Percentiles rank a stretch among this genome's conserved stretches.
Conservation (phyloP, 371 early-diverging fungal species). For the Mucor saturninus region DNA sequence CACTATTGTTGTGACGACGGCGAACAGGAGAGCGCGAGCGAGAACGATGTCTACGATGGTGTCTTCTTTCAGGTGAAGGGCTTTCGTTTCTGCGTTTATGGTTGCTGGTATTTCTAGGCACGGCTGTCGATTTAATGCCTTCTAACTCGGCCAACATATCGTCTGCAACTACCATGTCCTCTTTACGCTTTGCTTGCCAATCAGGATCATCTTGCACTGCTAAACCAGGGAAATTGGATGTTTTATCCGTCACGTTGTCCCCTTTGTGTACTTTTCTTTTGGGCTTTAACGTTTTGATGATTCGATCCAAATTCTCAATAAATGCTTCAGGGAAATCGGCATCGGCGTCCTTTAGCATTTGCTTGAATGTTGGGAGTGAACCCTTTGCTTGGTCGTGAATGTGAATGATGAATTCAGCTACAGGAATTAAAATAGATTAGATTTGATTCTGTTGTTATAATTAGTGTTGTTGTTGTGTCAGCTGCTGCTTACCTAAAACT, state of each 20-base stretch:
- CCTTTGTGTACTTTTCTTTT: slow-evolving; percentile 30
- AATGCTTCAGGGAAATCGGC: slow-evolving; percentile 89
- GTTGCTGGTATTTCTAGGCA: slow-evolving; percentile 7
- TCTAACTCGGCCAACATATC: slow-evolving; percentile 67
- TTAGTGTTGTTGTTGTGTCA: not conserved
- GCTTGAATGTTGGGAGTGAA: slow-evolving; percentile 71
- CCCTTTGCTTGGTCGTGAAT: slow-evolving; percentile 71
- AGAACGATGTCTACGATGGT: slow-evolving; percentile 24
- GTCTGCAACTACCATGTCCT: slow-evolving; percentile 50
- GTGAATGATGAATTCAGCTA: slow-evolving; percentile 82
- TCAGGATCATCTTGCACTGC: slow-evolving; percentile 71
- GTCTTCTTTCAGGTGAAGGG: slow-evolving; percentile 30
- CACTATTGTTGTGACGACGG: slow-evolving; percentile 10
- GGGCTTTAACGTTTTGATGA: slow-evolving; percentile 88
- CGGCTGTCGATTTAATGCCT: slow-evolving; percentile 35
- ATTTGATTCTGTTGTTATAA: not conserved
- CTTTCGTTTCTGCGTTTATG: slow-evolving; percentile 34
- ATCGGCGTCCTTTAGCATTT: slow-evolving; percentile 68
- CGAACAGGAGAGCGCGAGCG: slow-evolving; percentile 17
- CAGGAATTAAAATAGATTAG: not conserved
- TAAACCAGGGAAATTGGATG: slow-evolving; percentile 82
- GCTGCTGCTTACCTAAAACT: slow-evolving; percentile 53
- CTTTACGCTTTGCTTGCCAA: slow-evolving; percentile 51
- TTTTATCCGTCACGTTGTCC: slow-evolving; percentile 50
- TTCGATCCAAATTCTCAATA: slow-evolving; percentile 83